Percentiles rank a stretch among this genome's conserved stretches.
Conservation (phyloP, 192 early-diverging fungal species). For the Coemansia sp. region DNA sequence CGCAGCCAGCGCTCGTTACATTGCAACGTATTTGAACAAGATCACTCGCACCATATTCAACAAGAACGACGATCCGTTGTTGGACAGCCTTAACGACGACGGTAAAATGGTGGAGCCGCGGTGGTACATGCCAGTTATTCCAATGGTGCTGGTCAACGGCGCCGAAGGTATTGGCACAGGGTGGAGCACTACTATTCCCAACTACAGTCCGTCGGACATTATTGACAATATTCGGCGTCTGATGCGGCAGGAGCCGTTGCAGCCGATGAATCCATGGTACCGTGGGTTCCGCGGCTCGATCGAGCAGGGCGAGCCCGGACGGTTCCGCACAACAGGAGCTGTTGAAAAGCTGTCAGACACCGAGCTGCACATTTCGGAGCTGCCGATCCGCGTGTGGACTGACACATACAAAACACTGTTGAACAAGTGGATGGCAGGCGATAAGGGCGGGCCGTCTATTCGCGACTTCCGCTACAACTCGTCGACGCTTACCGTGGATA, state of each 20-base stretch:
- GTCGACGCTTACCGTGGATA: slow-evolving; percentile 49
- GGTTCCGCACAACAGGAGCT: slow-evolving; percentile 68
- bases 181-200: slow-evolving; percentile 79
- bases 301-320: slow-evolving; percentile 55
- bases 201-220: slow-evolving; percentile 86
- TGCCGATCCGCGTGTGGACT: slow-evolving; percentile 88
- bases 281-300: slow-evolving; percentile 87
- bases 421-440: slow-evolving; percentile 72
- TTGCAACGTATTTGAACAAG: slow-evolving; percentile 73
- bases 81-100: slow-evolving; percentile 86
- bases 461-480: slow-evolving; percentile 61
- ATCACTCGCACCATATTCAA: slow-evolving; percentile 79
- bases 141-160: slow-evolving; percentile 94
- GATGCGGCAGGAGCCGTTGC: slow-evolving; percentile 71
- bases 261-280: slow-evolving; percentile 90
- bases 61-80: slow-evolving; percentile 77
- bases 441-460: slow-evolving; percentile 69
- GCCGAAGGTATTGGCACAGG: slow-evolving; percentile 95
- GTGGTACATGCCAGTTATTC: slow-evolving; percentile 92
- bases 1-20: slow-evolving; percentile 96
- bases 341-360: slow-evolving; percentile 71
- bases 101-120: slow-evolving; percentile 89
- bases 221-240: slow-evolving; percentile 78
- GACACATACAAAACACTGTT: slow-evolving; percentile 83
- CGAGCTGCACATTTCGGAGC: slow-evolving; percentile 83